phyloP scores from a whole-genome alignment of 1,139 yeast species.

The Sugiyamaella neomexicana region DNA sequence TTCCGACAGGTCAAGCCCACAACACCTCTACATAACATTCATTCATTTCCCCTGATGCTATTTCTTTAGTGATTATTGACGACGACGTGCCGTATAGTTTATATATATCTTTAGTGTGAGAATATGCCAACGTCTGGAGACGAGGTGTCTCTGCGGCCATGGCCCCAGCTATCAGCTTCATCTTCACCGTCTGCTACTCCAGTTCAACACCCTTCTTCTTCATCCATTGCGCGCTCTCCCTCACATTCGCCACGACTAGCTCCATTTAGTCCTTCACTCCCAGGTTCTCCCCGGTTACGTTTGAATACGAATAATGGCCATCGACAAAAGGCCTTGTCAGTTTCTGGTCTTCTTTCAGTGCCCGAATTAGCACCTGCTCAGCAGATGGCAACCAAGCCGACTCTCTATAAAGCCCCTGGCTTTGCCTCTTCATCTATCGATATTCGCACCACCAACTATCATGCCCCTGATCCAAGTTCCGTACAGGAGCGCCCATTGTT shows the following conservation, averaged over 20 bases:
- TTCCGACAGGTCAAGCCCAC: not conserved
- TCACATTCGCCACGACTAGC: constrained; percentile 9
- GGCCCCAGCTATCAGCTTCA: constrained; percentile 1
- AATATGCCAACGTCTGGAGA: constrained; percentile 7
- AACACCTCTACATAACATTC: not conserved
- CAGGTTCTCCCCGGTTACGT: constrained; percentile 1
- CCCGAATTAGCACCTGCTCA: constrained; percentile 10
- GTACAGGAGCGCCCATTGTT: constrained; percentile 19
- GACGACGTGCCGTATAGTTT: not conserved
- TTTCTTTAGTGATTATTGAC: not conserved
- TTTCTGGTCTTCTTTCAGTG: constrained; percentile 12
- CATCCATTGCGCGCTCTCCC: constrained; percentile 11
- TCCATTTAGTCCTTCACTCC: constrained; percentile 4
- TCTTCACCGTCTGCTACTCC: not conserved
- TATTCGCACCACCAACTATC: constrained; percentile 2
- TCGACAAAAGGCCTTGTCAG: constrained; percentile 7
- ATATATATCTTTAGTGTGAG: not conserved
- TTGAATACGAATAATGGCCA: constrained; percentile 2
- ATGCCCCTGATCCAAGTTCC: not conserved
- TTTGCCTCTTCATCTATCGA: constrained; percentile 13
- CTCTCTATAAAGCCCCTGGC: constrained; percentile 5
- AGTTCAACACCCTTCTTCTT: constrained; percentile 5
- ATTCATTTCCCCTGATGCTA: not conserved
- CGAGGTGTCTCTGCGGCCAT: constrained; percentile 3
- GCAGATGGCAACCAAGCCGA: not conserved